phyloP scores from a whole-genome alignment of 2,329 filamentous ascomycete species.

The Orbilia quercus region DNA sequence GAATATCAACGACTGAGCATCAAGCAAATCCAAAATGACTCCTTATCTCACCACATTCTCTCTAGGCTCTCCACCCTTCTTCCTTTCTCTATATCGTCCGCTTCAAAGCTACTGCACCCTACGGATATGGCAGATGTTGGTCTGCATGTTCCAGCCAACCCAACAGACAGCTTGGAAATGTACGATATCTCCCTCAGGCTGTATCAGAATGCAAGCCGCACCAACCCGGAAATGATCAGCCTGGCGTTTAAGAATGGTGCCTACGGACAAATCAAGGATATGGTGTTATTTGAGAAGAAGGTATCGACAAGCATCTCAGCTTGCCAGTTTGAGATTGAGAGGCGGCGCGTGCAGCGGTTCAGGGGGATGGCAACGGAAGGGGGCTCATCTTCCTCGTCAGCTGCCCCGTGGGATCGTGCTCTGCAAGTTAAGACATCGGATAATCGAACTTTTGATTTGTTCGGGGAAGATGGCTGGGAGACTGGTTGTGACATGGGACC shows the following conservation, averaged over 20 bases:
- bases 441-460: constrained; percentile 54
- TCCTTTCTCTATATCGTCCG: constrained; percentile 59
- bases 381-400: constrained; percentile 16
- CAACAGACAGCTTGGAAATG: constrained; percentile 52
- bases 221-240: constrained; percentile 60
- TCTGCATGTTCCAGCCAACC: constrained; percentile 49
- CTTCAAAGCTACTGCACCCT: constrained; percentile 41
- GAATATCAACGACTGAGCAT: constrained; percentile 62
- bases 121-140: constrained; percentile 54
- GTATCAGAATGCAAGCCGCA: constrained; percentile 58
- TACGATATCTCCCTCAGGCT: constrained; percentile 57
- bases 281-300: constrained; percentile 59
- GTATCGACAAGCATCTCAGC: constrained; percentile 59
- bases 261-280: constrained; percentile 60
- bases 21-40: constrained; percentile 64
- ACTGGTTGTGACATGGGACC: constrained; percentile 49
- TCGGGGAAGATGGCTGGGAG: constrained; percentile 56
- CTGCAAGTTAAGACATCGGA: constrained; percentile 31
- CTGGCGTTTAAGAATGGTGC: constrained; percentile 58
- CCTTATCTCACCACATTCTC: constrained; percentile 63
- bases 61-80: constrained; percentile 63
- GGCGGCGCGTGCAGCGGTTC: constrained; percentile 57
- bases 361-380: constrained; percentile 29
- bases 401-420: constrained; percentile 47
- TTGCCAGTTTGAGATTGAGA: constrained; percentile 59